Percentiles rank a stretch among this genome's conserved stretches.
phyloP scores from a whole-genome alignment of 495 filamentous ascomycete species.

The Talaromyces borbonicus region DNA sequence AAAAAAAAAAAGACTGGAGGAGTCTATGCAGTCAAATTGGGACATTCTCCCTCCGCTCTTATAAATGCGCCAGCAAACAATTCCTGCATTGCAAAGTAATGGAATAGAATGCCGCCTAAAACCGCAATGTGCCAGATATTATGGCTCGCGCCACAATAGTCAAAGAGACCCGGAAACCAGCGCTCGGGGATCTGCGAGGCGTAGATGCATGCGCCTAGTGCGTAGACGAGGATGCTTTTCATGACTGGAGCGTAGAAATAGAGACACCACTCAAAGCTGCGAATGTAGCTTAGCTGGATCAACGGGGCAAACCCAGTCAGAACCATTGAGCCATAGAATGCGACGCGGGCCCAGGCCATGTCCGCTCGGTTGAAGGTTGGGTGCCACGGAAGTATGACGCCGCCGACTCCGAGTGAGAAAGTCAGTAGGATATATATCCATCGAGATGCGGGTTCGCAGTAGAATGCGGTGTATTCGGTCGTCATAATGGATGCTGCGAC shows the following conservation, averaged over 20 bases:
- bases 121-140: constrained; percentile 98
- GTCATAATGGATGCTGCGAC: constrained; percentile 97
- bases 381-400: constrained; percentile 92
- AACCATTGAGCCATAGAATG: constrained; percentile 81
- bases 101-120: constrained; percentile 89
- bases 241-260: constrained; percentile 85
- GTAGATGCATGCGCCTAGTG: constrained; percentile 76
- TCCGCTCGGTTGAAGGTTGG: constrained; percentile 88
- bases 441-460: constrained; percentile 83
- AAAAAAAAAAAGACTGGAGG: neutral
- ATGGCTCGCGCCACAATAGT: constrained; percentile 89
- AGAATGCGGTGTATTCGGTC: constrained; percentile 96
- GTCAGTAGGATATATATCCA: constrained; percentile 82
- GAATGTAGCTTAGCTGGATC: constrained; percentile 66
- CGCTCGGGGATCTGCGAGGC: constrained; percentile 91
- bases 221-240: constrained; percentile 79
- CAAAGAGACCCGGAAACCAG: constrained; percentile 85
- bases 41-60: constrained; percentile 51
- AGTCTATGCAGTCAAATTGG: constrained; percentile 11
- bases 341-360: constrained; percentile 85
- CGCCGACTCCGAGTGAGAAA: constrained; percentile 69
- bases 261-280: constrained; percentile 62
- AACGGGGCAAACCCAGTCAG: constrained; percentile 89
- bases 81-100: constrained; percentile 92
- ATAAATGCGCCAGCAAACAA: constrained; percentile 83